Percentiles rank a stretch among this genome's conserved stretches.
phyloP scores from a whole-genome alignment of 805 yeast genomes.

The Clavispora asparagi region DNA sequence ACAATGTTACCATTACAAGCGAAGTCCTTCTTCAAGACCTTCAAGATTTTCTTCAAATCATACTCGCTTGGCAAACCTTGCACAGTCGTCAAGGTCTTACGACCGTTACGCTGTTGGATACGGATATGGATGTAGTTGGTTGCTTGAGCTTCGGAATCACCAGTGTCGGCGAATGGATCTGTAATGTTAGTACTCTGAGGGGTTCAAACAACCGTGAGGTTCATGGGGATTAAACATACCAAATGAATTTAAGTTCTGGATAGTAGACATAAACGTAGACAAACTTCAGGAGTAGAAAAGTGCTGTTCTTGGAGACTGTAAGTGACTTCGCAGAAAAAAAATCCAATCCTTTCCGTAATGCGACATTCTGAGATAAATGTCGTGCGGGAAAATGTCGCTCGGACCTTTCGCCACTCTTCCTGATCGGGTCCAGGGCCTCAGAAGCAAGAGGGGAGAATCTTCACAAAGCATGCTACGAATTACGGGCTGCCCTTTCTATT shows the following conservation, averaged over 20 bases:
- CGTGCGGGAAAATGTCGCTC: neutral
- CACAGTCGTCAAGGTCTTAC: constrained; percentile 96
- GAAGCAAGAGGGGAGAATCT: neutral
- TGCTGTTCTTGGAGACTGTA: neutral
- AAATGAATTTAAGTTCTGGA: constrained; percentile 83
- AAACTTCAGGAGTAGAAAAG: neutral
- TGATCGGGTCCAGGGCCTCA: neutral
- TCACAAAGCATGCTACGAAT: neutral
- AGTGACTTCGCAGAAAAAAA: neutral
- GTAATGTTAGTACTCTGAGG: constrained; percentile 5
- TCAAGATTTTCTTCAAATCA: constrained; percentile 88
- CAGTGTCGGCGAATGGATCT: constrained; percentile 99
- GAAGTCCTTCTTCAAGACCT: constrained; percentile 93
- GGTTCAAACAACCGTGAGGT: neutral
- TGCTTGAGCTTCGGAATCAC: constrained; percentile 97
- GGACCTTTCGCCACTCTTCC: neutral
- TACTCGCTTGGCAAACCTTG: constrained; percentile 96
- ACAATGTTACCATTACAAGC: constrained; percentile 99
- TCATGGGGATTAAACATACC: constrained; percentile 33
- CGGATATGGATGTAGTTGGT: constrained; percentile 95
- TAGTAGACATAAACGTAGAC: constrained; percentile 62
- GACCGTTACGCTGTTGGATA: constrained; percentile 99
- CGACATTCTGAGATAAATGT: neutral
- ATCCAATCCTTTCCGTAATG: neutral
- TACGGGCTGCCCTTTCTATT: too few species aligned